Evolutionary conservation across 495 filamentous ascomycete species (phyloP).

Genomic region (Gamarada debralockiae): DNA sequence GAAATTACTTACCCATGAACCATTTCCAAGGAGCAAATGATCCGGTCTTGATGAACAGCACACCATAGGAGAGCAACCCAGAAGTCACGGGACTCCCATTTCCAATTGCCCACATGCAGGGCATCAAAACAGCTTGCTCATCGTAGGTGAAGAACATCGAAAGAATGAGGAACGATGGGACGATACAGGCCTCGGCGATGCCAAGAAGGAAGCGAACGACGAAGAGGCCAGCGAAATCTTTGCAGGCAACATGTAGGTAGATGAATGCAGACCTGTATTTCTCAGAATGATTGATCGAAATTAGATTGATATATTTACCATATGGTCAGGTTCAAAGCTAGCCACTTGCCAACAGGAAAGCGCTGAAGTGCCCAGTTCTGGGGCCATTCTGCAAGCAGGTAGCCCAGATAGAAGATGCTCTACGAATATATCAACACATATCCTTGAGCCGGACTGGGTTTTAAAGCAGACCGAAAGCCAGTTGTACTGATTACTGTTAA

Average conservation of each 20-base stretch:
- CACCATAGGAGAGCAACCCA: conserved; percentile 4
- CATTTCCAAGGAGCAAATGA: neutral
- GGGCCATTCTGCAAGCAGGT: conserved; percentile 40
- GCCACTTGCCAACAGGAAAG: conserved; percentile 43
- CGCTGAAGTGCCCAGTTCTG: conserved; percentile 52
- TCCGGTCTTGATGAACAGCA: conserved; percentile 2
- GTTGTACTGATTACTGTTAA: conserved; percentile 29
- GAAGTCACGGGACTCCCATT: conserved; percentile 52
- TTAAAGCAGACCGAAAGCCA: conserved; percentile 24
- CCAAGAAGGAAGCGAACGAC: conserved; percentile 52
- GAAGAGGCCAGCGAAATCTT: conserved; percentile 45
- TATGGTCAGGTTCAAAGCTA: neutral
- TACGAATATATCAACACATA: neutral
- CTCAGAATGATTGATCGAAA: neutral
- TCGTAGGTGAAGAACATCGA: conserved; percentile 58
- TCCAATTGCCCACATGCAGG: conserved; percentile 59
- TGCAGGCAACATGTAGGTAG: neutral
- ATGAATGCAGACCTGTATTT: conserved; percentile 19
- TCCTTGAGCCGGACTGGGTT: neutral
- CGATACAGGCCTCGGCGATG: conserved; percentile 51
- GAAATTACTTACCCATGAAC: conserved; percentile 25
- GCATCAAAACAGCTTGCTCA: conserved; percentile 49
- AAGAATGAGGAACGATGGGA: conserved; percentile 55
- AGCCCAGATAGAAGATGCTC: conserved; percentile 56
- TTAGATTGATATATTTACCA: conserved; percentile 16